Conservation (phyloP, 495 filamentous ascomycete species). For the Penicillium coprophilum region DNA sequence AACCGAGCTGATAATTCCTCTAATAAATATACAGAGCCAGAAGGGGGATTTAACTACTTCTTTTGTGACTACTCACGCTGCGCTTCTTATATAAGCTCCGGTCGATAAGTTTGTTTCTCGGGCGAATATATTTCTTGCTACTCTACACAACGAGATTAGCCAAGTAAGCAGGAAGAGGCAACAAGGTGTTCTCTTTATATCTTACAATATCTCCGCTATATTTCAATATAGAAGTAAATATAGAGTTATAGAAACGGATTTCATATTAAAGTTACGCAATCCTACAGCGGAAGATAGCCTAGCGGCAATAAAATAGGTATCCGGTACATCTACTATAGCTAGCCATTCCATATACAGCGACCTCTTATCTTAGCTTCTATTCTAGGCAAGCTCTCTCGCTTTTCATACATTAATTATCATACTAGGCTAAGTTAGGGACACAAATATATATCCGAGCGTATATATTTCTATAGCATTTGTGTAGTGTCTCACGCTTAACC, state of each 20-base stretch:
- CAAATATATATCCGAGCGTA: slow-evolving; percentile 62
- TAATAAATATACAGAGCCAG: slow-evolving; percentile 35
- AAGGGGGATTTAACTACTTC: slow-evolving; percentile 41
- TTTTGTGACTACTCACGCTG: slow-evolving; percentile 64
- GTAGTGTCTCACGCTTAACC: slow-evolving; percentile 54
- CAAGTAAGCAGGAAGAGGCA: slow-evolving; percentile 57
- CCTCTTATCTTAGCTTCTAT: slow-evolving; percentile 21
- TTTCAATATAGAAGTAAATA: slow-evolving; percentile 62
- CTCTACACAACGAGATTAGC: slow-evolving; percentile 59
- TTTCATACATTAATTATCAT: slow-evolving; percentile 54
- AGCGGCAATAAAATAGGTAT: slow-evolving; percentile 24
- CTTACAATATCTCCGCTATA: slow-evolving; percentile 54
- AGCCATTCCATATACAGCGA: slow-evolving; percentile 2
- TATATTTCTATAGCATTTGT: slow-evolving; percentile 72
- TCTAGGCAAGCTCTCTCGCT: slow-evolving; percentile 43
- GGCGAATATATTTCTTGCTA: slow-evolving; percentile 49
- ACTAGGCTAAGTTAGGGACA: slow-evolving; percentile 59
- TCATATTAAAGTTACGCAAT: slow-evolving; percentile 36
- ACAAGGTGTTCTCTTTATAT: slow-evolving; percentile 54
- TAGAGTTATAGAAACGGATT: slow-evolving; percentile 40
- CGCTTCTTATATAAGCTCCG: slow-evolving; percentile 61
- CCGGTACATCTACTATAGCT: neutral
- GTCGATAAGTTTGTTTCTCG: slow-evolving; percentile 46
- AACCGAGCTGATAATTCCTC: slow-evolving; percentile 66
- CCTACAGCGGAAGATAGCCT: slow-evolving; percentile 28